Evolutionary conservation across 2,329 filamentous ascomycete genomes (phyloP).

Genomic region (Sclerotinia glacialis): DNA sequence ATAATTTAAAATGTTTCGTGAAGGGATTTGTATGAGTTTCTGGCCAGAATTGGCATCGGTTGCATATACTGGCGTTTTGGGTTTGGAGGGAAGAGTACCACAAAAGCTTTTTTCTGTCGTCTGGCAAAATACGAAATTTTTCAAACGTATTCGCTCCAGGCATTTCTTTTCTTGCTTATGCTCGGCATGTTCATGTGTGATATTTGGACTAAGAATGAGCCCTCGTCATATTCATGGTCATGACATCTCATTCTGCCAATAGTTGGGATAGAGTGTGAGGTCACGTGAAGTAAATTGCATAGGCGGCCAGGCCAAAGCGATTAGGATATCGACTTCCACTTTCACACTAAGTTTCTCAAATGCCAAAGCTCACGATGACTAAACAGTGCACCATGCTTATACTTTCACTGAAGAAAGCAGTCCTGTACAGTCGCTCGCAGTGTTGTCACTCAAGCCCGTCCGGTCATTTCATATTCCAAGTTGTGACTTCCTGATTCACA

Average conservation of each 20-base stretch:
- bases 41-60: background rate
- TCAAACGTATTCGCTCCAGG: background rate
- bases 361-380: no score
- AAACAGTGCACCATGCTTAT: no score
- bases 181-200: background rate
- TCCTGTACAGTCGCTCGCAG: no score
- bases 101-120: constrained; percentile 13
- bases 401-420: no score
- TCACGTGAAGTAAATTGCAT: background rate
- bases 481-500: no score
- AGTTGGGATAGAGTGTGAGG: background rate
- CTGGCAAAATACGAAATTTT: constrained; percentile 7
- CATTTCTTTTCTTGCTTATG: background rate
- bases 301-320: no score
- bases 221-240: background rate
- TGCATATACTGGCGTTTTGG: constrained; percentile 15
- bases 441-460: no score
- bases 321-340: no score
- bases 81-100: constrained; percentile 6
- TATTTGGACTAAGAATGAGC: background rate
- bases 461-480: no score
- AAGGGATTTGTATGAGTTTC: background rate
- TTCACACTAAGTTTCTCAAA: no score
- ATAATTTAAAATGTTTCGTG: background rate
- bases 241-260: background rate